Percentiles rank a stretch among this genome's conserved stretches.
These are phyloP conservation scores for Alternaria hordeiaustralica DNA, from an alignment of 2,329 filamentous ascomycete genomes.

Conservation along the genomic window DNA sequence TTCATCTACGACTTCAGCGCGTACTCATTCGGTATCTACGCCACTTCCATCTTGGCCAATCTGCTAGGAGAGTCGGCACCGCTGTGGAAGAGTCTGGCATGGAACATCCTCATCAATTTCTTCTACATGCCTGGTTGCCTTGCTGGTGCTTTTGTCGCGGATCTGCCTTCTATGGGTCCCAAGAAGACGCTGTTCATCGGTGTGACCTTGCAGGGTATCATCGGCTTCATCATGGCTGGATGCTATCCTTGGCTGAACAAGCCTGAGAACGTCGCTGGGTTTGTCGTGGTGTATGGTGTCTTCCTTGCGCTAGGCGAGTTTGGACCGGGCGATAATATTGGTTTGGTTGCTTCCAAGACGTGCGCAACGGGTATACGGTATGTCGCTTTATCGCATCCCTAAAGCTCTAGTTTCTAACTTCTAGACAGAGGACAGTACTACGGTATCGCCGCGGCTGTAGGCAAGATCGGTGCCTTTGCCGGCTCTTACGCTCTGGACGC, in stretches of 20 bases:
- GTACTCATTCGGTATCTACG: slow-evolving; percentile 88
- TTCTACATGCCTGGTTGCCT: slow-evolving; percentile 89
- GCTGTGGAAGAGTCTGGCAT: slow-evolving; percentile 81
- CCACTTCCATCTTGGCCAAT: slow-evolving; percentile 72
- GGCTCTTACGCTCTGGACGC: slow-evolving; percentile 84
- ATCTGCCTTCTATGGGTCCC: slow-evolving; percentile 73
- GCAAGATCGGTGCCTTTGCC: slow-evolving; percentile 83
- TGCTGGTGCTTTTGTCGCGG: slow-evolving; percentile 76
- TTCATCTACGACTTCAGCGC: slow-evolving; percentile 72
- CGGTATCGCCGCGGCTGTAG: slow-evolving; percentile 72
- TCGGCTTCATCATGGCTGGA: slow-evolving; percentile 90
- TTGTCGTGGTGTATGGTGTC: slow-evolving; percentile 79
- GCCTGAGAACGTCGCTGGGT: slow-evolving; percentile 71
- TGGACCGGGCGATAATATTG: slow-evolving; percentile 91
- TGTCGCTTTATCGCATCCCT: not conserved
- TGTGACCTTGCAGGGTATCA: slow-evolving; percentile 73
- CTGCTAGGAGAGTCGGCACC: slow-evolving; percentile 66
- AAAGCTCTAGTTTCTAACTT: not conserved
- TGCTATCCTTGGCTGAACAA: slow-evolving; percentile 74
- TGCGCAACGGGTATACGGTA: slow-evolving; percentile 80
- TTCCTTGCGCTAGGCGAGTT: slow-evolving; percentile 81
- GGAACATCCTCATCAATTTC: slow-evolving; percentile 86
- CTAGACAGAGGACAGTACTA: slow-evolving; percentile 70
- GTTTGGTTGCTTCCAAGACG: slow-evolving; percentile 83
- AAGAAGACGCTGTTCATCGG: slow-evolving; percentile 75